These are phyloP conservation scores for Astragalus membranaceus DNA, from an alignment of 306 rosid genomes.

Conservation along the genomic window DNA sequence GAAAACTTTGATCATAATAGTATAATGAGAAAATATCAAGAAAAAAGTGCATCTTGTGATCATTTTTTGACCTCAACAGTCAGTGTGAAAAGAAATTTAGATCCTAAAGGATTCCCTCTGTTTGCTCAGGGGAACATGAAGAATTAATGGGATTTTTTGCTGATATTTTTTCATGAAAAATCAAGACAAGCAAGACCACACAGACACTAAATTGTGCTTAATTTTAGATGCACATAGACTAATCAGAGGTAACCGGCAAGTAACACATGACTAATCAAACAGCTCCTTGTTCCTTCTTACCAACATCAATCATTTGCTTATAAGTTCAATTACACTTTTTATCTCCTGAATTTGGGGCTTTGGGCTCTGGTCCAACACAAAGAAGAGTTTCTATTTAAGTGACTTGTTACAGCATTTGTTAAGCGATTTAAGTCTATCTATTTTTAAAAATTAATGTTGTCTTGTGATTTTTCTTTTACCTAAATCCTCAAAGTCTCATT, in stretches of 20 bases:
- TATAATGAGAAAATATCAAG: background rate
- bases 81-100: background rate
- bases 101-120: background rate
- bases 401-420: too few relatives aligned
- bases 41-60: background rate
- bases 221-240: conserved; percentile 30
- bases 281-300: conserved; percentile 17
- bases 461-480: too few relatives aligned
- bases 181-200: background rate
- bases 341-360: too few relatives aligned
- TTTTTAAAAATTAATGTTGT: too few relatives aligned
- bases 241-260: conserved; percentile 5
- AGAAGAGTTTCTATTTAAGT: too few relatives aligned
- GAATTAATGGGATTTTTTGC: background rate
- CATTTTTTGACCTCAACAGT: conserved; percentile 15
- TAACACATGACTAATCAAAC: conserved; percentile 20
- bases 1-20: conserved; percentile 16
- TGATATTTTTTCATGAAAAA: background rate
- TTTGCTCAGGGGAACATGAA: conserved; percentile 15
- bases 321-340: too few relatives aligned
- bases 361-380: too few relatives aligned
- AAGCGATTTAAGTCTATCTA: too few relatives aligned
- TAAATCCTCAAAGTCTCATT: too few relatives aligned
- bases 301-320: conserved; percentile 18
- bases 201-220: conserved; percentile 10